These are phyloP conservation scores for Comarum palustre DNA, from an alignment of 306 rosid species.

Conservation along the genomic window DNA sequence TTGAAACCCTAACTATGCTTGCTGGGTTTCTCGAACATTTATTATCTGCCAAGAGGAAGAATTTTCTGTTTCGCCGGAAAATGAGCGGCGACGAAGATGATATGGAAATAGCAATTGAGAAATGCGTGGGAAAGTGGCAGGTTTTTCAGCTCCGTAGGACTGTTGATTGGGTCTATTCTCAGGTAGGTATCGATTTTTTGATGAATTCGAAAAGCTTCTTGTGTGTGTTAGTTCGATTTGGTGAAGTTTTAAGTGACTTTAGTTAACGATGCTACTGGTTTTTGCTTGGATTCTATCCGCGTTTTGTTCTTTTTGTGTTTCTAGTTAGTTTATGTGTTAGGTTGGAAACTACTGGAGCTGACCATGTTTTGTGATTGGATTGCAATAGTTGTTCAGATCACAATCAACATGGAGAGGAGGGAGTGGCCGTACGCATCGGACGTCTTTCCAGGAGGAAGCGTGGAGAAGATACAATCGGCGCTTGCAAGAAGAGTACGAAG, in stretches of 20 bases:
- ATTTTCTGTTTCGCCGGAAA: conserved; percentile 17
- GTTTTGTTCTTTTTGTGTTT: background rate
- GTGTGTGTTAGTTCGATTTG: background rate
- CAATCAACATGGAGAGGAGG: conserved; percentile 56
- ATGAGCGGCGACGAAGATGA: conserved; percentile 48
- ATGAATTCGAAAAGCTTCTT: background rate
- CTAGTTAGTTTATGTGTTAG: background rate
- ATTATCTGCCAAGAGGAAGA: conserved; percentile 5
- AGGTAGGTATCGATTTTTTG: conserved; percentile 43
- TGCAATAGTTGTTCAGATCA: conserved; percentile 55
- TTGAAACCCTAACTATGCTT: conserved; percentile 28
- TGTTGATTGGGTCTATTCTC: conserved; percentile 70
- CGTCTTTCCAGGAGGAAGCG: conserved; percentile 88
- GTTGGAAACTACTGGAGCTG: conserved; percentile 29
- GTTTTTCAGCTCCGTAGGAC: conserved; percentile 76
- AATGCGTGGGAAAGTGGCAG: conserved; percentile 46
- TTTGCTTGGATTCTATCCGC: background rate
- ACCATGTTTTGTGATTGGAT: conserved; percentile 29
- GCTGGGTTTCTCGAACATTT: conserved; percentile 28
- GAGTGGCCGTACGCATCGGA: conserved; percentile 52
- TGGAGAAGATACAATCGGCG: conserved; percentile 77
- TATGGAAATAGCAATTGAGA: conserved; percentile 7
- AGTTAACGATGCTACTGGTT: background rate
- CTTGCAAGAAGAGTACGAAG: conserved; percentile 91
- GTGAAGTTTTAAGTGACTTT: background rate